Evolutionary conservation across 106 monocot genomes (phyloP).

Genomic region (Allium sativum): DNA sequence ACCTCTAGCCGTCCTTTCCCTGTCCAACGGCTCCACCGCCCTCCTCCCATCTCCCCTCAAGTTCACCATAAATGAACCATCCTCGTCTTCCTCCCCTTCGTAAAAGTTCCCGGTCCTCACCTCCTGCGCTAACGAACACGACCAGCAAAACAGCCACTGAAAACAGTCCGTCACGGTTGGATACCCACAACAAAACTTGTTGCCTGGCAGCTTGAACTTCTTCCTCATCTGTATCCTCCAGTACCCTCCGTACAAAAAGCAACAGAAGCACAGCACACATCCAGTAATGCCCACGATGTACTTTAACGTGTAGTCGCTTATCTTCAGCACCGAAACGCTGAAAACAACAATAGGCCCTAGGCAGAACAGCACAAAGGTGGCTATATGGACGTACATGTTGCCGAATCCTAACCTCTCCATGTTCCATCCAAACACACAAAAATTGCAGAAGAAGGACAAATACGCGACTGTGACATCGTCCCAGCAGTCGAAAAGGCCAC

Average conservation of each 20-base stretch:
- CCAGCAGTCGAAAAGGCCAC: conserved; percentile 43
- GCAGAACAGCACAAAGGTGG: conserved; percentile 38
- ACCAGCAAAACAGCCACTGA: conserved; percentile 42
- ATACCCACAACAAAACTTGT: conserved; percentile 17
- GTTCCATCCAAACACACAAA: conserved; percentile 67
- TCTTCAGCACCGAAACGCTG: conserved; percentile 22
- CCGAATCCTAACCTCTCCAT: conserved; percentile 62
- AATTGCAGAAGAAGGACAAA: conserved; percentile 39
- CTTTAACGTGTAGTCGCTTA: conserved; percentile 10
- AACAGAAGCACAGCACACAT: conserved; percentile 22
- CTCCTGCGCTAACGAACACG: conserved; percentile 50
- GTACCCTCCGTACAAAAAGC: conserved; percentile 42
- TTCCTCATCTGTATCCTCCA: conserved; percentile 65
- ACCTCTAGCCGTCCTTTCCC: conserved; percentile 8
- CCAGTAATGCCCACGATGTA: conserved; percentile 16
- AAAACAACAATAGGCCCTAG: conserved; percentile 35
- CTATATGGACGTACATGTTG: conserved; percentile 62
- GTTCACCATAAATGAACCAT: conserved; percentile 9
- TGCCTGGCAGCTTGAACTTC: conserved; percentile 36
- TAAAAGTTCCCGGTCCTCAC: conserved; percentile 51
- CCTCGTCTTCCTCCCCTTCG: conserved; percentile 27
- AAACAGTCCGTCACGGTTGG: conserved; percentile 24
- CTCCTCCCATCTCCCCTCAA: conserved; percentile 1
- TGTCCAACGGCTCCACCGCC: conserved; percentile 16
- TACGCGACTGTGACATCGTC: conserved; percentile 27